Evolutionary conservation across 1,139 yeast species (phyloP).

Genomic region (Debaryomyces singareniensis): DNA sequence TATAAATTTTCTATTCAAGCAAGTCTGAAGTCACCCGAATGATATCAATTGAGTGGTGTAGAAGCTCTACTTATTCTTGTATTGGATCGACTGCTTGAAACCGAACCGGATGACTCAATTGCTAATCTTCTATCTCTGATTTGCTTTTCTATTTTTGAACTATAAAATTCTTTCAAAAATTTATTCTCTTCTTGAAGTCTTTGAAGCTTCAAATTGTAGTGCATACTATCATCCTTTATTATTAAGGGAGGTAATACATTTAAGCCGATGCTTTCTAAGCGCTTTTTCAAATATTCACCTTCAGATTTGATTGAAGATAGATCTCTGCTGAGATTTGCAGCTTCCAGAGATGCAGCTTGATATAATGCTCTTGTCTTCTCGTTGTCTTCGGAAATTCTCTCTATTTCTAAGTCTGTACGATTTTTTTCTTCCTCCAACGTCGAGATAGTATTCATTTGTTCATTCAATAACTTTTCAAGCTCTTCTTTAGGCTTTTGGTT

Average conservation of each 20-base stretch:
- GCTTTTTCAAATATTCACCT: conserved; percentile 22
- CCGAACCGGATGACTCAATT: conserved; percentile 23
- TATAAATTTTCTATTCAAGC: too few species aligned
- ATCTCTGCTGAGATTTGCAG: conserved; percentile 43
- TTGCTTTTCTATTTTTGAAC: conserved; percentile 29
- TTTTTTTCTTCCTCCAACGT: conserved; percentile 25
- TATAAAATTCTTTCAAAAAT: conserved; percentile 26
- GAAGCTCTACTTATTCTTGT: conserved; percentile 35
- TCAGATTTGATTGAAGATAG: conserved; percentile 22
- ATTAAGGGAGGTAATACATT: conserved; percentile 33
- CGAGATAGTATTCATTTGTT: conserved; percentile 22
- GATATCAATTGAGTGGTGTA: conserved; percentile 25
- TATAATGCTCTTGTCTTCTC: conserved; percentile 42
- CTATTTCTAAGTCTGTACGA: conserved; percentile 20
- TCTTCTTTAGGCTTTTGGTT: conserved; percentile 2
- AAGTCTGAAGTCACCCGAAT: too few species aligned
- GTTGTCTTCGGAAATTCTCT: conserved; percentile 22
- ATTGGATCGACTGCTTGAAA: conserved; percentile 27
- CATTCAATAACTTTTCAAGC: conserved; percentile 6
- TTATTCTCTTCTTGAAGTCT: conserved; percentile 26
- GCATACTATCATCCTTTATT: conserved; percentile 28
- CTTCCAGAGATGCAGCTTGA: conserved; percentile 48
- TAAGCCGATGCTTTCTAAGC: conserved; percentile 40
- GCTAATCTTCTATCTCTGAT: conserved; percentile 33
- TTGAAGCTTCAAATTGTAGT: conserved; percentile 20